These are phyloP conservation scores for Pseudomassariella vexata DNA, from an alignment of 2,329 filamentous ascomycete genomes.

Conservation along the genomic window DNA sequence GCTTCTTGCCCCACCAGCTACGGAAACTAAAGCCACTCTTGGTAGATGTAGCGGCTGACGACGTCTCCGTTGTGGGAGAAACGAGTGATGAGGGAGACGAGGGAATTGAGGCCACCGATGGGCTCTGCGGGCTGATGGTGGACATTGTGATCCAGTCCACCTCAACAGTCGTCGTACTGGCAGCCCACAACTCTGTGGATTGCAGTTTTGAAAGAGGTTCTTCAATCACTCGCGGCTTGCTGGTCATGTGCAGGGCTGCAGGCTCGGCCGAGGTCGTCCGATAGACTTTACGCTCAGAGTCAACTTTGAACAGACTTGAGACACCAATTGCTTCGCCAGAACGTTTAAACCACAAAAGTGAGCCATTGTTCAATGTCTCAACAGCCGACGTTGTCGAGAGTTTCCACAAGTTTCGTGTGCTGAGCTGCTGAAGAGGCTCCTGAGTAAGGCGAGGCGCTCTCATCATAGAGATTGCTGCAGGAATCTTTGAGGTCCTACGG, in stretches of 20 bases:
- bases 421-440: conserved; percentile 21
- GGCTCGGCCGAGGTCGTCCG: conserved; percentile 25
- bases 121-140: conserved; percentile 14
- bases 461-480: conserved; percentile 12
- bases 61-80: conserved; percentile 13
- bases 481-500: conserved; percentile 12
- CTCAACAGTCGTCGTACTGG: conserved; percentile 9
- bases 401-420: conserved; percentile 29
- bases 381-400: not conserved
- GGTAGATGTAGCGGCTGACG: conserved; percentile 14
- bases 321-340: too few species aligned
- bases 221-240: conserved; percentile 25
- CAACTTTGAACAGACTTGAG: conserved; percentile 3
- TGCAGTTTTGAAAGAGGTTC: conserved; percentile 16
- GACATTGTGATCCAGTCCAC: conserved; percentile 23
- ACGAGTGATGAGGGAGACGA: conserved; percentile 12
- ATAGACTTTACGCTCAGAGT: conserved; percentile 13
- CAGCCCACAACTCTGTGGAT: conserved; percentile 18
- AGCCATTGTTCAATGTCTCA: conserved; percentile 1
- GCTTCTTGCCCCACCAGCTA: conserved; percentile 18
- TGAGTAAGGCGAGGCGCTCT: conserved; percentile 10
- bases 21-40: conserved; percentile 15
- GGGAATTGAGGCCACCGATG: conserved; percentile 15
- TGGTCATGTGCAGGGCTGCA: conserved; percentile 26
- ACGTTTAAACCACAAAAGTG: conserved; percentile 3